A percentile compares a stretch with the other conserved stretches of the same genome.
phyloP scores from a whole-genome alignment of 2,329 filamentous ascomycete species.

The Bipolaris gigantea region DNA sequence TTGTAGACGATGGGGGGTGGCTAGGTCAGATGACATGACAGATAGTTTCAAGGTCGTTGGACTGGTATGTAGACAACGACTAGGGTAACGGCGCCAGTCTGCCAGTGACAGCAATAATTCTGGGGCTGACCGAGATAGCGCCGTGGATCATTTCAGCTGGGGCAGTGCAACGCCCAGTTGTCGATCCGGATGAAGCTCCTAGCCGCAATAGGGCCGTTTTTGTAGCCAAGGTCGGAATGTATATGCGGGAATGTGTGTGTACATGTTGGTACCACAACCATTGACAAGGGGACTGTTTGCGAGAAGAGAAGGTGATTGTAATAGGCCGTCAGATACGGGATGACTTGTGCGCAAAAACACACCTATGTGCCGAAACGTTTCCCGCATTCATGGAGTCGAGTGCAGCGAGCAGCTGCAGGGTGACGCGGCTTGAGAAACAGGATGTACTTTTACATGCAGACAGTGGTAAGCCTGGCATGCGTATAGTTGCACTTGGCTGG shows the following conservation, averaged over 20 bases:
- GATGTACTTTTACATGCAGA: background rate
- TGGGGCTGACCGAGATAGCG: background rate
- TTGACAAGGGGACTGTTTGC: background rate
- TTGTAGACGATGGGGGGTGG: no score
- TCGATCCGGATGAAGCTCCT: background rate
- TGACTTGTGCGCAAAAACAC: background rate
- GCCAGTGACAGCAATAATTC: background rate
- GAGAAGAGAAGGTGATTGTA: background rate
- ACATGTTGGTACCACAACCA: background rate
- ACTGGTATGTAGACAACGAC: background rate
- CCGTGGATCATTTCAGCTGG: background rate
- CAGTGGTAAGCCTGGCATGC: background rate
- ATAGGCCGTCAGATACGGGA: background rate
- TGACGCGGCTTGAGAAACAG: background rate
- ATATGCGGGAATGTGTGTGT: no score
- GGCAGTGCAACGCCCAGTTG: slow-evolving; percentile 2
- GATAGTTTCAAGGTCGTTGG: background rate
- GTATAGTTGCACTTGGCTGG: background rate
- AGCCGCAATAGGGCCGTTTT: slow-evolving; percentile 3
- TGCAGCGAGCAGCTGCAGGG: background rate
- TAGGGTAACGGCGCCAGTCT: background rate
- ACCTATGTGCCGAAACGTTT: background rate
- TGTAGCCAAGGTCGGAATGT: background rate
- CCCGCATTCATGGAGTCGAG: background rate
- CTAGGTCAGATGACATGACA: background rate